Evolutionary conservation across 345 rosid species (phyloP).

Genomic region (Boechera retrofracta): DNA sequence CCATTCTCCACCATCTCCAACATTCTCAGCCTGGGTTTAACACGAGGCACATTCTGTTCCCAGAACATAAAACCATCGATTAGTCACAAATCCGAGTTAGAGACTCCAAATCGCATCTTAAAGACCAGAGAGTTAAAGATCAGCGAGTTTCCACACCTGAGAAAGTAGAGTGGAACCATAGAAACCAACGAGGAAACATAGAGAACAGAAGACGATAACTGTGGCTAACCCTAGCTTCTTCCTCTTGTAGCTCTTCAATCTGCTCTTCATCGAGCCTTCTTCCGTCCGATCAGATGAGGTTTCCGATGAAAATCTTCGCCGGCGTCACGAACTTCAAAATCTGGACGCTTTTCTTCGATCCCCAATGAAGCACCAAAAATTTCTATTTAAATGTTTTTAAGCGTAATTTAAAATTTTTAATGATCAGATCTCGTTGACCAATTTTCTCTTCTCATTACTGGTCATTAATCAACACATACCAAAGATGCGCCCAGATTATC

Average conservation of each 20-base stretch:
- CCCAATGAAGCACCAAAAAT: background rate
- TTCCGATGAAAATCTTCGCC: conserved; percentile 11
- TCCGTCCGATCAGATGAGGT: conserved; percentile 4
- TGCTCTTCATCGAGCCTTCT: conserved; percentile 57
- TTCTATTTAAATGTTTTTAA: background rate
- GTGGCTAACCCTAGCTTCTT: conserved; percentile 61
- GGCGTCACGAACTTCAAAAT: background rate
- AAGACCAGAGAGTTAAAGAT: background rate
- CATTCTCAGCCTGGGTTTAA: conserved; percentile 64
- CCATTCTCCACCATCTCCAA: conserved; percentile 50
- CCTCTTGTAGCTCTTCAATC: conserved; percentile 59
- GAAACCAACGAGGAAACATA: conserved; percentile 75
- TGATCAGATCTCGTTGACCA: conserved; percentile 10
- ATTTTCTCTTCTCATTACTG: background rate
- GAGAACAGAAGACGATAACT: conserved; percentile 50
- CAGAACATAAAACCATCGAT: conserved; percentile 7
- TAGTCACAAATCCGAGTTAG: background rate
- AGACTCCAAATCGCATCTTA: background rate
- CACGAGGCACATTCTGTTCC: conserved; percentile 58
- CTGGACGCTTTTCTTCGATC: conserved; percentile 17
- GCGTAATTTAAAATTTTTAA: background rate
- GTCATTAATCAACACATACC: conserved; percentile 8
- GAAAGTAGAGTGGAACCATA: conserved; percentile 59
- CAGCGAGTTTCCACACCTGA: conserved; percentile 44
- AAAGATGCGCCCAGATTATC: conserved; percentile 6